These are phyloP conservation scores for Trametes meyenii DNA, from an alignment of 768 basidiomycete genomes.

Conservation along the genomic window DNA sequence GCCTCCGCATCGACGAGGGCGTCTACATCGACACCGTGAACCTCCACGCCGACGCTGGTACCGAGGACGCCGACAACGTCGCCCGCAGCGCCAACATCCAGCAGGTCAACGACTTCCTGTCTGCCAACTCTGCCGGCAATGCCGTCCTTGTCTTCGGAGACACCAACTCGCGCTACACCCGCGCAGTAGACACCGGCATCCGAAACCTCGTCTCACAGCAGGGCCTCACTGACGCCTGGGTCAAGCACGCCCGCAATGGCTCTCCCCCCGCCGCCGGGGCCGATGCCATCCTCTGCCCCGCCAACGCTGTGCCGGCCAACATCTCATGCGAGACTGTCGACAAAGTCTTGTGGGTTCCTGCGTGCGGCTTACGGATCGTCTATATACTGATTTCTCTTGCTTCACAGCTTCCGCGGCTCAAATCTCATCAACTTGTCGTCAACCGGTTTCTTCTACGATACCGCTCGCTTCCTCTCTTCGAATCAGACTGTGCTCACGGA, in stretches of 20 bases:
- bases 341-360: slow-evolving; percentile 4
- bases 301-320: not conserved
- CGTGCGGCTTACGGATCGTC: not conserved
- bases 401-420: not conserved
- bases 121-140: slow-evolving; percentile 1
- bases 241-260: slow-evolving; percentile 5
- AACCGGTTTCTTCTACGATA: slow-evolving; percentile 1
- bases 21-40: slow-evolving; percentile 9
- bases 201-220: slow-evolving; percentile 4
- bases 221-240: slow-evolving; percentile 12
- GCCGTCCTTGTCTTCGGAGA: slow-evolving; percentile 11
- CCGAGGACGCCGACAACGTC: slow-evolving; percentile 12
- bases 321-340: slow-evolving; percentile 15
- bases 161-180: slow-evolving; percentile 15
- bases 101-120: slow-evolving; percentile 8
- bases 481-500: slow-evolving; percentile 7
- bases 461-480: slow-evolving; percentile 1
- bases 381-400: not conserved
- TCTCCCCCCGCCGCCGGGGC: not conserved
- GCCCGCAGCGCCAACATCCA: slow-evolving; percentile 8
- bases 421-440: not conserved
- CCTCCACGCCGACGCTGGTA: slow-evolving; percentile 14
- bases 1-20: not conserved
- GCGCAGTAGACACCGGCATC: slow-evolving; percentile 9
- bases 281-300: slow-evolving; percentile 5